Base-by-base conservation (phyloP, 2,329 filamentous ascomycete species). In the Conoideocrella luteorostrata region DNA sequence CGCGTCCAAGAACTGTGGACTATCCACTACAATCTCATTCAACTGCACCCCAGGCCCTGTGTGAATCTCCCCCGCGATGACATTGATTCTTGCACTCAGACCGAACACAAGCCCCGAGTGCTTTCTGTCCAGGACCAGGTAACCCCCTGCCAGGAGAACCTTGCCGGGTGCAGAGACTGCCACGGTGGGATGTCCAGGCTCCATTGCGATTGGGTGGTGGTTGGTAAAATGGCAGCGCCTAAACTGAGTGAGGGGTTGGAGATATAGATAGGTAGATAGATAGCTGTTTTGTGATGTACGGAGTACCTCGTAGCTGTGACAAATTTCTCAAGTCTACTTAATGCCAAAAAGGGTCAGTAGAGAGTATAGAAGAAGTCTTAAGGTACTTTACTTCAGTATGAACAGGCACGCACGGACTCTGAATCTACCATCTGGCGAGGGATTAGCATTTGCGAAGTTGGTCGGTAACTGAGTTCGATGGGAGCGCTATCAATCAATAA, bases 121-220 rank as follows among this genome's bases (percentile, higher is more conserved):
- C 48, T 77, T 72, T 48, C 87, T 81, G 69, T 97, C 91, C 36
- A 98, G 82, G 18, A 96, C 91, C 36, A 97, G 81, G 66, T 97
- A 98, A 49, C 93, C 93, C 50, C 93, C 93, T 4, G 91, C 88
- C 43, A 97, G 78, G 51, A 98, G 78, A 48, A 98, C 93, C 71
- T 98, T 98, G 55, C 93, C 93, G 15, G 93, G 93, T 18, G 93
- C 91, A 50, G 93, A 97, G 52, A 95, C 79, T 58, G 82, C 84
- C 38, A 66, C 56, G 39, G 69, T 67, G 49, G 63, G 61, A 56
- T 64, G 59, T 15, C 28, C 20, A 17, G 24, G 15, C 17, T 33
- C n/a, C 44, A 44, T 44, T 28, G 15, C 23, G 9, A 21, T 20
- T 9, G 11, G 32, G 24, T 46, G 3, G 17, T 21, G 17, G 10